Evolutionary conservation across 768 basidiomycete species (phyloP).

Genomic region (Clathrus columnatus): DNA sequence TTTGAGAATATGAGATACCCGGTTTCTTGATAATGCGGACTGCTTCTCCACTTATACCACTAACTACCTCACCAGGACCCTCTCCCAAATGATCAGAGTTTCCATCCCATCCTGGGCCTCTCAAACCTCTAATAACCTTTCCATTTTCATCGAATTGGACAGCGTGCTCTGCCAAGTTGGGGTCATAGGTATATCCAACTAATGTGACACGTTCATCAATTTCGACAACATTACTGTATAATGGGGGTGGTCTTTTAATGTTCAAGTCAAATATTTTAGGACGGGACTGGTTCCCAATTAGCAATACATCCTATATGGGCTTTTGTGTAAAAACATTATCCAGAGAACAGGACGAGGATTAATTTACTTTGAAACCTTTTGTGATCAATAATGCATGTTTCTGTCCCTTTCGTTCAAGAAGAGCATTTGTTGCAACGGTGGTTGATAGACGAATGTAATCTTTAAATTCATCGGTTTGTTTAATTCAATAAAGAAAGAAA

Average conservation of each 20-base stretch:
- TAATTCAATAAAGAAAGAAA: background rate
- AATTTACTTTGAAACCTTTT: slow-evolving; percentile 59
- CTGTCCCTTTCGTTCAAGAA: slow-evolving; percentile 91
- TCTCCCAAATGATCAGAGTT: slow-evolving; percentile 49
- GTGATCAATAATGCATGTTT: slow-evolving; percentile 89
- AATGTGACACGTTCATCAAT: slow-evolving; percentile 91
- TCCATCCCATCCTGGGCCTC: slow-evolving; percentile 73
- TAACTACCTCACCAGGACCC: slow-evolving; percentile 71
- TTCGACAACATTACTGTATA: slow-evolving; percentile 72
- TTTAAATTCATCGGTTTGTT: slow-evolving; percentile 21
- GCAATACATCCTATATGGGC: slow-evolving; percentile 56
- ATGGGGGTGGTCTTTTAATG: slow-evolving; percentile 64
- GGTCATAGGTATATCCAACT: slow-evolving; percentile 89
- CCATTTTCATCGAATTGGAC: slow-evolving; percentile 71
- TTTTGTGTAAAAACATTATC: background rate
- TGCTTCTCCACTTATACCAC: slow-evolving; percentile 82
- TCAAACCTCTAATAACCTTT: slow-evolving; percentile 54
- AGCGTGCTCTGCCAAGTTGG: slow-evolving; percentile 64
- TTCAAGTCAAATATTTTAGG: slow-evolving; percentile 94
- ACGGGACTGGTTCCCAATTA: slow-evolving; percentile 92
- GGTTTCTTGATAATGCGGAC: slow-evolving; percentile 74
- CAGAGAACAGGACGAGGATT: background rate
- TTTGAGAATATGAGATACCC: slow-evolving; percentile 28
- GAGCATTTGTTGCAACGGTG: slow-evolving; percentile 92
- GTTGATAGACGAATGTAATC: slow-evolving; percentile 90